Base-by-base conservation (phyloP, 2,329 filamentous ascomycete genomes). In the Huntiella savannae region DNA sequence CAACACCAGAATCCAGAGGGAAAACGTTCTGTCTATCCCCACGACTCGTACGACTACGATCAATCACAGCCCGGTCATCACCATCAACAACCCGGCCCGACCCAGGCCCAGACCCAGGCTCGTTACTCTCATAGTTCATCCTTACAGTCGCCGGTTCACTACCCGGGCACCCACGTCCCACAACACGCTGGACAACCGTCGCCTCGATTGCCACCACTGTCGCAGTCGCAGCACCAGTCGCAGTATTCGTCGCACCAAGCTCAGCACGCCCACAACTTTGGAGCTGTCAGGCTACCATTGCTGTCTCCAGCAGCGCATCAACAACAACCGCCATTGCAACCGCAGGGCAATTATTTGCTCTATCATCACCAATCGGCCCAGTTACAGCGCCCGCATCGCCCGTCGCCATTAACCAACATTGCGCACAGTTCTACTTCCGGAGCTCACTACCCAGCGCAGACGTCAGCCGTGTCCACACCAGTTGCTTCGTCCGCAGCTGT, bases 131-230 rank as follows among this genome's bases (percentile, higher is more conserved):
- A 40, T 33, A 28, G 40, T 32, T 12, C 40, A 4, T 28, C 40
- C 10, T 13, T 19, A n/a, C 40, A 13, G 4, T 40, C 46, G 13
- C 36, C 38, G 22, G 12, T 37, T 34, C 33, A 45, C 43, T 13
- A 12, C 22, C 22, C 13, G 28, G 34, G 43, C 34, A 44, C 43
- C 32, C 39, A 49, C 47, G 33, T 28, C 39, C 40, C 47, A 33
- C 42, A 43, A 22, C 41, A 34, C 22, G 43, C 41, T 34, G 38
- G 43, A 40, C 47, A 46, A n/a, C 45, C 41, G 4, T 39, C 43
- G 57, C 71, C 74, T 59, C 70, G 71, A 51, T 69, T 70, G 56
- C 75, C 60, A 65, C 36, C 33, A 8, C 22, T 13, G 32, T 34
- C 33, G 35, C 33, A 37, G 16, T 22, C 33, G 19, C 32, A 33